Conservation (phyloP, 495 filamentous ascomycete species). For the Chaetomium tenue region DNA sequence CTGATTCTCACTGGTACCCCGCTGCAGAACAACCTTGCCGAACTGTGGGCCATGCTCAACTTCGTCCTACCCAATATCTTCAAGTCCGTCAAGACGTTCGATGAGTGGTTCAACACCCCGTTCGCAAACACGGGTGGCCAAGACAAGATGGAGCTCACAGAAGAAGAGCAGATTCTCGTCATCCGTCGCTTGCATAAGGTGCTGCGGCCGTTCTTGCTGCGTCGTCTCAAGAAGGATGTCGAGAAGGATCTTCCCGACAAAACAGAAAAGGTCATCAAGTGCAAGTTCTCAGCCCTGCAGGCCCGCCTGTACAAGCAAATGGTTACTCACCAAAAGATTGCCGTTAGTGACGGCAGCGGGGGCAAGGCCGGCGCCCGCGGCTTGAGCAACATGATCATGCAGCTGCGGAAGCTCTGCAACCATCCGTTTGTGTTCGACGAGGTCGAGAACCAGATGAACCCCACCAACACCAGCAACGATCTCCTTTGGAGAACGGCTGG, state of each 20-base stretch:
- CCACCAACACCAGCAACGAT: conserved; percentile 79
- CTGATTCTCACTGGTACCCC: conserved; percentile 97
- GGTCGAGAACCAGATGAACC: conserved; percentile 98
- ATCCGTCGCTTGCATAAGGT: conserved; percentile 99
- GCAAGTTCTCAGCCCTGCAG: conserved; percentile 94
- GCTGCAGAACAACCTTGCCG: conserved; percentile 93
- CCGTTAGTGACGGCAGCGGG: conserved; percentile 91
- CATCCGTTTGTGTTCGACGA: conserved; percentile 98
- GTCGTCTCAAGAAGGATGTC: conserved; percentile 98
- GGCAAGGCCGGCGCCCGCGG: conserved; percentile 94
- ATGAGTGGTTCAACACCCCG: conserved; percentile 99
- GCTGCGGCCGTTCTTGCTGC: conserved; percentile 90
- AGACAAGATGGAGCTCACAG: conserved; percentile 96
- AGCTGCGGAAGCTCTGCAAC: conserved; percentile 97
- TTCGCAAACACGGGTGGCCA: conserved; percentile 98
- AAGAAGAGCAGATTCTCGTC: conserved; percentile 98
- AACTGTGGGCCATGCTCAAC: conserved; percentile 96
- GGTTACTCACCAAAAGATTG: conserved; percentile 88
- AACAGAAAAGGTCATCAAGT: conserved; percentile 98
- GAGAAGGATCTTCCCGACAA: conserved; percentile 98
- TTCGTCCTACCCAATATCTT: conserved; percentile 98
- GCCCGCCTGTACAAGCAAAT: conserved; percentile 93
- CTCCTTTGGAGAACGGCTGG: conserved; percentile 92
- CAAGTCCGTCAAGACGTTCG: conserved; percentile 98
- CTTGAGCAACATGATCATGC: conserved; percentile 99